Evolutionary conservation across 352 stramenopile species (phyloP).

Genomic region (Phytophthora pinifolia): DNA sequence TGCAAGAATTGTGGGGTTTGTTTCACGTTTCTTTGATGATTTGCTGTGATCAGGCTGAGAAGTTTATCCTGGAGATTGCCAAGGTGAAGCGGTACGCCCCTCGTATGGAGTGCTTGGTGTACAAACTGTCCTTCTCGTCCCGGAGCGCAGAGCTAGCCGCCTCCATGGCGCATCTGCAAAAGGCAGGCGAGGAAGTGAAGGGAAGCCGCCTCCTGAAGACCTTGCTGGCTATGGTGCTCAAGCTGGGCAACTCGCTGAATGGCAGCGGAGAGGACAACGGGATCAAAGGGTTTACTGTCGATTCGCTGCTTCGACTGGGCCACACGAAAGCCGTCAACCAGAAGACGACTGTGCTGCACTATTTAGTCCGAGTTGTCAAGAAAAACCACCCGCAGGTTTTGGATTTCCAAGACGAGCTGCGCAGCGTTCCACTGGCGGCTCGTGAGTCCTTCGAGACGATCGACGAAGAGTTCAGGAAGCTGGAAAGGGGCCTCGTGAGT

Average conservation of each 20-base stretch:
- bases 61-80: conserved; percentile 88
- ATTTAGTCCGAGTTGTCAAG: conserved; percentile 95
- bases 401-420: conserved; percentile 91
- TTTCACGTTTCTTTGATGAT: conserved; percentile 13
- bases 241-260: conserved; percentile 97
- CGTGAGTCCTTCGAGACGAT: conserved; percentile 76
- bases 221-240: conserved; percentile 96
- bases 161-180: conserved; percentile 83
- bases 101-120: conserved; percentile 82
- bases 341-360: conserved; percentile 98
- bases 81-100: conserved; percentile 70
- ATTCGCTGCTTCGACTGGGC: conserved; percentile 91
- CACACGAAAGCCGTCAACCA: conserved; percentile 97
- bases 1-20: neutral
- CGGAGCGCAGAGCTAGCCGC: conserved; percentile 80
- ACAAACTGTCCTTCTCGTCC: conserved; percentile 70
- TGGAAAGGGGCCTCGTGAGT: conserved; percentile 51
- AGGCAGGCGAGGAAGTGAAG: conserved; percentile 94
- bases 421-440: conserved; percentile 81
- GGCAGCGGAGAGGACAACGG: conserved; percentile 84
- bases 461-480: conserved; percentile 59
- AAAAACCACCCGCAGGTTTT: conserved; percentile 93
- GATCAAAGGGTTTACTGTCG: conserved; percentile 95
- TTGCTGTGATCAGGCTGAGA: conserved; percentile 50
- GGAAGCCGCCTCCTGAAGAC: conserved; percentile 92